phyloP scores from a whole-genome alignment of 2,329 filamentous ascomycete species.

The Penicillium griseofulvum region DNA sequence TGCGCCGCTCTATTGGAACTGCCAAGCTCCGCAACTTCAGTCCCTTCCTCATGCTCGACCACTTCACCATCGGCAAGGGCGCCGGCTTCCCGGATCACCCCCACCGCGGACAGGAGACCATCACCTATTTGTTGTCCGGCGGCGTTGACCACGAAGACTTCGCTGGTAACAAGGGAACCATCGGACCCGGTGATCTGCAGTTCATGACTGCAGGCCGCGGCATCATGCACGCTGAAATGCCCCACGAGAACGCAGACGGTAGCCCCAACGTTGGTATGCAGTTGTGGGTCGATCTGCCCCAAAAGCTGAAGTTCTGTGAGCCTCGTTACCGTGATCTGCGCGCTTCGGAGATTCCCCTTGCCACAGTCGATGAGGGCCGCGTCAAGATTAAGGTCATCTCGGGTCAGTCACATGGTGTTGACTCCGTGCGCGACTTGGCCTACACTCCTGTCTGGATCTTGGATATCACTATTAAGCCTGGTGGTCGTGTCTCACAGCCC shows the following conservation, averaged over 20 bases:
- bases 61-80: slow-evolving; percentile 76
- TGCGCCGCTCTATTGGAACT: slow-evolving; percentile 84
- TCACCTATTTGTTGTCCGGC: slow-evolving; percentile 85
- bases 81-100: slow-evolving; percentile 89
- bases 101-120: slow-evolving; percentile 79
- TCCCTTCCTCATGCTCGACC: slow-evolving; percentile 94
- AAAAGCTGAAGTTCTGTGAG: slow-evolving; percentile 79
- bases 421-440: slow-evolving; percentile 83
- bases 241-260: slow-evolving; percentile 71
- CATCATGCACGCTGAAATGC: slow-evolving; percentile 97
- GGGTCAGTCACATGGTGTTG: slow-evolving; percentile 77
- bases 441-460: slow-evolving; percentile 98
- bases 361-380: slow-evolving; percentile 67
- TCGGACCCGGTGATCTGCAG: slow-evolving; percentile 83
- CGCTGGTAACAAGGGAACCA: slow-evolving; percentile 77
- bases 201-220: slow-evolving; percentile 96
- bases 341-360: slow-evolving; percentile 73
- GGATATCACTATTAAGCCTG: slow-evolving; percentile 76
- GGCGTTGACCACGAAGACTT: slow-evolving; percentile 92
- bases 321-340: slow-evolving; percentile 86
- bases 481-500: slow-evolving; percentile 71
- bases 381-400: slow-evolving; percentile 88
- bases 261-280: slow-evolving; percentile 82
- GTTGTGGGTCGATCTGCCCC: slow-evolving; percentile 90
- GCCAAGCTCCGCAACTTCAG: slow-evolving; percentile 79